Conservation (phyloP, 495 filamentous ascomycete genomes). For the Lasiosphaeriaceae sp. region DNA sequence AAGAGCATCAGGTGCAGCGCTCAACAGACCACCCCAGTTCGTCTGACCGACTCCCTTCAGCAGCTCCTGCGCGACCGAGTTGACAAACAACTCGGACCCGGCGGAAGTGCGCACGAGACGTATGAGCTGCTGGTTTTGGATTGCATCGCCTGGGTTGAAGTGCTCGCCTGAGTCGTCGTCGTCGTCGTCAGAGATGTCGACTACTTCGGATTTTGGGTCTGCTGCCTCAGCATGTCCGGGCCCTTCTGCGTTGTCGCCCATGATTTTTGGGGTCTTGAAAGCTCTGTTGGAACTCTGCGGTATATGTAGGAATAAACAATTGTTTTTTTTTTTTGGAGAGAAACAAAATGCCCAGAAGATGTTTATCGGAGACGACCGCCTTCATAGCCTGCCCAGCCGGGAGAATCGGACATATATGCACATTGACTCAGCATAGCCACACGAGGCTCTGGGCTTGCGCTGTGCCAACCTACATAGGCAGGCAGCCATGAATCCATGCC, state of each 20-base stretch:
- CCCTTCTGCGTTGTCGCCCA: background rate
- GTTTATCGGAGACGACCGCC: background rate
- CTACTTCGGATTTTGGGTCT: background rate
- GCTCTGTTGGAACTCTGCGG: too few relatives aligned
- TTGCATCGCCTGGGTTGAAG: background rate
- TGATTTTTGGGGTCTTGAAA: too few relatives aligned
- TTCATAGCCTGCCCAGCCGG: background rate
- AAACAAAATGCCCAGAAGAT: too few relatives aligned
- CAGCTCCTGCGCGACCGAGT: background rate
- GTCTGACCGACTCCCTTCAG: background rate
- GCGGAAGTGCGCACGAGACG: background rate
- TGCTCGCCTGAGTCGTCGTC: background rate
- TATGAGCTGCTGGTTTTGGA: background rate
- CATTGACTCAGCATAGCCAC: background rate
- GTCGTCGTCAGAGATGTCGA: background rate
- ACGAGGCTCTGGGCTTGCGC: background rate
- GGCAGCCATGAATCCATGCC: too few relatives aligned
- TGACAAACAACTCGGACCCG: background rate
- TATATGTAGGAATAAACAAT: too few relatives aligned
- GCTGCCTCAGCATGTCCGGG: background rate
- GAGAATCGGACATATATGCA: background rate
- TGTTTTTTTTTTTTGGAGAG: too few relatives aligned
- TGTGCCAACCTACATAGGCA: background rate
- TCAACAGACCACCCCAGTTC: background rate
- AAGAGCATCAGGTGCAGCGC: background rate